Evolutionary conservation across 768 basidiomycete species (phyloP).

Genomic region (Galerina marginata): DNA sequence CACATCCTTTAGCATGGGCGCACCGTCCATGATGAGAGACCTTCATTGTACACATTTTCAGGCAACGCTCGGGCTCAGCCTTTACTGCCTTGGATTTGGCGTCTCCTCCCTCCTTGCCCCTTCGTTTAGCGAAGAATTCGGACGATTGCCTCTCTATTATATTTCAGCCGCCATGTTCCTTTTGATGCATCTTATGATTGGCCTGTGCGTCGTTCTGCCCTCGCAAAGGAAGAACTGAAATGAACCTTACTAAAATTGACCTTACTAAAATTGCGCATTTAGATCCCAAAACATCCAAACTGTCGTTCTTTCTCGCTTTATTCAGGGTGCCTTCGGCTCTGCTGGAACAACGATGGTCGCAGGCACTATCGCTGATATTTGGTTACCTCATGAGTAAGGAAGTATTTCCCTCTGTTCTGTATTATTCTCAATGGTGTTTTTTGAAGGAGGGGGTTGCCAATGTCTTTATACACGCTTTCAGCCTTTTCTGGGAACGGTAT

Average conservation of each 20-base stretch:
- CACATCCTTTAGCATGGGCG: conserved; percentile 60
- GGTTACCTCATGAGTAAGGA: conserved; percentile 57
- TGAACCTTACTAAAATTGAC: no score
- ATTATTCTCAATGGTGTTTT: background rate
- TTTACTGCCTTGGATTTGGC: conserved; percentile 67
- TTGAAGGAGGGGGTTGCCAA: conserved; percentile 72
- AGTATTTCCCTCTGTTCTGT: conserved; percentile 14
- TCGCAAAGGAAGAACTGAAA: conserved; percentile 19
- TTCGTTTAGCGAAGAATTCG: conserved; percentile 77
- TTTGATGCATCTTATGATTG: conserved; percentile 53
- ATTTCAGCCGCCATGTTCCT: conserved; percentile 54
- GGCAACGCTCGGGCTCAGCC: conserved; percentile 53
- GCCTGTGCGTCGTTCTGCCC: conserved; percentile 35
- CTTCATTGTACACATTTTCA: conserved; percentile 49
- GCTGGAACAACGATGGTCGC: conserved; percentile 73
- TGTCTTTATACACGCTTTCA: conserved; percentile 68
- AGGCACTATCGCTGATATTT: conserved; percentile 72
- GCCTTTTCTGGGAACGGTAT: conserved; percentile 67
- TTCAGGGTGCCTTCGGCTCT: conserved; percentile 69
- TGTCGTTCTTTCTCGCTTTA: conserved; percentile 61
- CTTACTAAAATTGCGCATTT: background rate
- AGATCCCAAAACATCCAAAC: conserved; percentile 58
- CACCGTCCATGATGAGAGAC: conserved; percentile 60
- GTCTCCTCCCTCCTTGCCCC: conserved; percentile 68
- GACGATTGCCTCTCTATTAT: conserved; percentile 66